These are phyloP conservation scores for Neurospora sp. DNA, from an alignment of 495 filamentous ascomycete species.

Conservation along the genomic window DNA sequence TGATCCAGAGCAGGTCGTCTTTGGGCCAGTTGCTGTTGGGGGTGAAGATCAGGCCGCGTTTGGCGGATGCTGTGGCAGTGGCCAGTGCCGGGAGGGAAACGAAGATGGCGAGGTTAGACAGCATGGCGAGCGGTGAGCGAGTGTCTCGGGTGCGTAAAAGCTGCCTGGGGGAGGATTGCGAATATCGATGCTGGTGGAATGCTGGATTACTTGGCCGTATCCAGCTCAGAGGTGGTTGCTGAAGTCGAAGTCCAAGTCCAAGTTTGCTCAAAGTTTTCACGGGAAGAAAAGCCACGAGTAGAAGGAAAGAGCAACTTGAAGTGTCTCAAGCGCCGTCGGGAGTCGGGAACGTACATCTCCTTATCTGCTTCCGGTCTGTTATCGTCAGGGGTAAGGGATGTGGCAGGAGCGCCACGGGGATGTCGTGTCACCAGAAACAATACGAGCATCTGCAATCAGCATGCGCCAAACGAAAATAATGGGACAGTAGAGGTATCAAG, in stretches of 20 bases:
- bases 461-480: neutral
- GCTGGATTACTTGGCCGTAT: neutral
- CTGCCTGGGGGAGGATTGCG: neutral
- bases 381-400: neutral
- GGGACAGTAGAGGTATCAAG: neutral
- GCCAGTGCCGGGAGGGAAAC: neutral
- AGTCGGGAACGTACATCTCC: neutral
- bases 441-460: neutral
- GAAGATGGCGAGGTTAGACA: neutral
- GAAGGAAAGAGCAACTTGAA: neutral
- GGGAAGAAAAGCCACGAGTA: neutral
- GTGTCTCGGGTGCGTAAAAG: neutral
- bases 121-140: neutral
- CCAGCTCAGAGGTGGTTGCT: neutral
- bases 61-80: conserved; percentile 16
- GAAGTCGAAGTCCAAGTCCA: neutral
- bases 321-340: neutral
- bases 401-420: neutral
- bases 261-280: neutral
- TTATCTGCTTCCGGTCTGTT: neutral
- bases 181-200: neutral
- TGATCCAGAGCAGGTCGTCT: conserved; percentile 45
- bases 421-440: neutral
- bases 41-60: conserved; percentile 54
- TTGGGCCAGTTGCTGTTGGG: conserved; percentile 26